A percentile compares a stretch with the other conserved stretches of the same genome.
phyloP scores from a whole-genome alignment of 2,329 filamentous ascomycete genomes.

The Pseudogymnoascus sp. region DNA sequence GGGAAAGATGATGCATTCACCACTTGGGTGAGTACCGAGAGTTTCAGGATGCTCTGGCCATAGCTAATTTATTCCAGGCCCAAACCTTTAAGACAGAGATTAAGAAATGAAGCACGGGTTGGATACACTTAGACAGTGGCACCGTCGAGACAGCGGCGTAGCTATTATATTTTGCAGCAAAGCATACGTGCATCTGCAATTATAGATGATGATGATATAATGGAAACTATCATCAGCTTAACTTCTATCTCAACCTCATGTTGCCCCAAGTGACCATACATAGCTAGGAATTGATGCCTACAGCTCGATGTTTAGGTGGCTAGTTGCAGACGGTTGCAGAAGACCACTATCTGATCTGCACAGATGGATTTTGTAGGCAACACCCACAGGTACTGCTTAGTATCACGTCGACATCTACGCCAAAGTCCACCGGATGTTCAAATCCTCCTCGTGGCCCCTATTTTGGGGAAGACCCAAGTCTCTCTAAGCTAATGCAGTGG shows the following conservation, averaged over 20 bases:
- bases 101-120: constrained; percentile 32
- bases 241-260: background rate
- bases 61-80: background rate
- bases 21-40: constrained; percentile 48
- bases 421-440: background rate
- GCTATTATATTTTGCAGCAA: background rate
- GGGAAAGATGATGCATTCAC: constrained; percentile 68
- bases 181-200: background rate
- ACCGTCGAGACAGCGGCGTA: background rate
- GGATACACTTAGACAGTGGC: background rate
- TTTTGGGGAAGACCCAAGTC: background rate
- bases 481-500: background rate
- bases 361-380: background rate
- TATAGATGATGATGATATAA: background rate
- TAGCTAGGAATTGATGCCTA: background rate
- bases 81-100: constrained; percentile 46
- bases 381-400: background rate
- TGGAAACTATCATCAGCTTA: background rate
- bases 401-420: background rate
- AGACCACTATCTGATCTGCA: background rate
- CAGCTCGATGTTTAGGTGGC: background rate
- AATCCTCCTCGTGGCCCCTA: background rate
- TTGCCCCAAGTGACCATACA: background rate
- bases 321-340: background rate
- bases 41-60: background rate